Conservation (phyloP, 352 stramenopile species). For the Globisporangium iwayamae region DNA sequence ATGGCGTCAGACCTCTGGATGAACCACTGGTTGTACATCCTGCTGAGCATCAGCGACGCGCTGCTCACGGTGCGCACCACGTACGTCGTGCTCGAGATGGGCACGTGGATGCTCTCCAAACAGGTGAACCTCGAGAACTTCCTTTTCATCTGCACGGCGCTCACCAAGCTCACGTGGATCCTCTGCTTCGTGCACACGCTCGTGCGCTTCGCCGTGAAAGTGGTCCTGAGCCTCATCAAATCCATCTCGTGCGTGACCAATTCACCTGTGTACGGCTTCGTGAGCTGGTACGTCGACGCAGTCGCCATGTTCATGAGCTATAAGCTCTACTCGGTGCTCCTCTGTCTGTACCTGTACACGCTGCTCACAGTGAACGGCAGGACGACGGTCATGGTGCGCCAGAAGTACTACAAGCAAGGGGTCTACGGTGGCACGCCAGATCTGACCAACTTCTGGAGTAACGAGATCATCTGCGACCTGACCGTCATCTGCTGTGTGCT, state of each 20-base stretch:
- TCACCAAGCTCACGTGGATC: constrained; percentile 50
- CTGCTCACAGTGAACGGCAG: constrained; percentile 18
- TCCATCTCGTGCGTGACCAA: constrained; percentile 46
- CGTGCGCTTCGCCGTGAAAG: constrained; percentile 27
- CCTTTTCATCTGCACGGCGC: constrained; percentile 40
- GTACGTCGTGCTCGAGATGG: constrained; percentile 43
- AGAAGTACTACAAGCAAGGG: constrained; percentile 4
- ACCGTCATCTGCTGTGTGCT: constrained; percentile 15
- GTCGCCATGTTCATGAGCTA: constrained; percentile 22
- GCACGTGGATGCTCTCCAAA: constrained; percentile 48
- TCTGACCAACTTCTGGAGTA: constrained; percentile 26
- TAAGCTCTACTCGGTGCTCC: constrained; percentile 30
- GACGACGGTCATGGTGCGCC: constrained; percentile 23
- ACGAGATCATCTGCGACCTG: constrained; percentile 23
- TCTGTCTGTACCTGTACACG: constrained; percentile 19
- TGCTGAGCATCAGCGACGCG: constrained; percentile 48
- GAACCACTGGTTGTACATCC: constrained; percentile 66
- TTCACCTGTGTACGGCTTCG: constrained; percentile 8
- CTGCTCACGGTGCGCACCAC: constrained; percentile 37
- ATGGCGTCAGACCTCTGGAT: constrained; percentile 59
- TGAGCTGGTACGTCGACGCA: constrained; percentile 7
- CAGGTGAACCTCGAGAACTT: constrained; percentile 44
- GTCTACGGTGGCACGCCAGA: constrained; percentile 23
- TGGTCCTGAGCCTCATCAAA: constrained; percentile 13
- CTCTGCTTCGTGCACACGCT: constrained; percentile 45